phyloP scores from a whole-genome alignment of 2,329 filamentous ascomycete genomes.

The Penicillium sp. region DNA sequence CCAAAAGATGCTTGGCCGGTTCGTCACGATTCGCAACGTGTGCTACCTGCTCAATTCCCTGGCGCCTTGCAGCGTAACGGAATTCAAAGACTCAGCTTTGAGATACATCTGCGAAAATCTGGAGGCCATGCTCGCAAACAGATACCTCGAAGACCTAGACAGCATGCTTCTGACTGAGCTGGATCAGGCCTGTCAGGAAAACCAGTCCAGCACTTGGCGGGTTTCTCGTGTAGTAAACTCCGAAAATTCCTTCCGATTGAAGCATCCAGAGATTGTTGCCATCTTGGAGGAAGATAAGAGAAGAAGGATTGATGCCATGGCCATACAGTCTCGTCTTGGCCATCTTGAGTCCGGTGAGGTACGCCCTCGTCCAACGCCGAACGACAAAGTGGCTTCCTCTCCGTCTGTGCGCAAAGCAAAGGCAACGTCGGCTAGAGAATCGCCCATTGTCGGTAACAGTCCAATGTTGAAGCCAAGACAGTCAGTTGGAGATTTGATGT shows the following conservation, averaged over 20 bases:
- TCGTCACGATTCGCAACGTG: slow-evolving; percentile 83
- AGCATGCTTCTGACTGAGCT: slow-evolving; percentile 79
- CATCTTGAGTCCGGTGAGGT: slow-evolving; percentile 69
- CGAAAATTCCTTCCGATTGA: slow-evolving; percentile 53
- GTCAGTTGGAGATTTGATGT: slow-evolving; percentile 78
- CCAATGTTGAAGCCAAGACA: slow-evolving; percentile 69
- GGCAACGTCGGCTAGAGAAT: slow-evolving; percentile 42
- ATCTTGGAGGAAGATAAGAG: slow-evolving; percentile 50
- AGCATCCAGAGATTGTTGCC: slow-evolving; percentile 47
- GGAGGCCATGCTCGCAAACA: slow-evolving; percentile 89
- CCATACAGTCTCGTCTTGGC: slow-evolving; percentile 62
- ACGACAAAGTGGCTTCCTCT: slow-evolving; percentile 62
- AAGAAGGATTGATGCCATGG: slow-evolving; percentile 73
- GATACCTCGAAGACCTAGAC: slow-evolving; percentile 80
- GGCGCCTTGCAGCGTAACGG: slow-evolving; percentile 75
- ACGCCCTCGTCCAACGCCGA: slow-evolving; percentile 60
- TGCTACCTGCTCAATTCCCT: slow-evolving; percentile 83
- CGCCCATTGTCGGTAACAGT: slow-evolving; percentile 54
- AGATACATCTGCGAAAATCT: slow-evolving; percentile 92
- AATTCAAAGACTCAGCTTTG: slow-evolving; percentile 84
- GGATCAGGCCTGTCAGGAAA: slow-evolving; percentile 75
- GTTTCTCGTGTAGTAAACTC: slow-evolving; percentile 75
- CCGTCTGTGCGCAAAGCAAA: slow-evolving; percentile 47
- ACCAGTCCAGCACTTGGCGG: slow-evolving; percentile 76
- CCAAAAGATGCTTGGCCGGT: slow-evolving; percentile 78